Conservation (phyloP, 2,329 filamentous ascomycete genomes). For the Xylariaceae sp. region DNA sequence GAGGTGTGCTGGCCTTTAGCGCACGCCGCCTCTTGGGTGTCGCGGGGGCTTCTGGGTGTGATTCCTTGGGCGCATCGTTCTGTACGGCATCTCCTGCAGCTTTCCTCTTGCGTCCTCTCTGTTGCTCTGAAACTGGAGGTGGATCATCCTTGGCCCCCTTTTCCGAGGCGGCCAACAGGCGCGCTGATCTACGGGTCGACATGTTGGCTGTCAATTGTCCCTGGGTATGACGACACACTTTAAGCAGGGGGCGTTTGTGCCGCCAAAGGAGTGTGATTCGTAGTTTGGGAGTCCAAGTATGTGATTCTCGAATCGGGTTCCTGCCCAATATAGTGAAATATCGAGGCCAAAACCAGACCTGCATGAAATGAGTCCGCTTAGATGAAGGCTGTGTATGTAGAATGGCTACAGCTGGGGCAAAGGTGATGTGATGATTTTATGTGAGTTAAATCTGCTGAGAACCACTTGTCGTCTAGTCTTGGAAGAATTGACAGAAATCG, state of each 20-base stretch:
- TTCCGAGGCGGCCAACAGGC: conserved; percentile 25
- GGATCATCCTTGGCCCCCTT: conserved; percentile 14
- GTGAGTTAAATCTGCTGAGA: too few relatives aligned
- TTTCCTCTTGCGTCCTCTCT: conserved; percentile 33
- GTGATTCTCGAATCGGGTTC: background rate
- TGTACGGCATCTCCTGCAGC: conserved; percentile 6
- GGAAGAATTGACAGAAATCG: too few relatives aligned
- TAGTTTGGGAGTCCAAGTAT: background rate
- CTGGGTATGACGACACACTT: too few relatives aligned
- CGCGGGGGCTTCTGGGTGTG: conserved; percentile 18
- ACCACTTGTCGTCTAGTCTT: too few relatives aligned
- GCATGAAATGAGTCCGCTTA: background rate
- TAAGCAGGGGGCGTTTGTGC: too few relatives aligned
- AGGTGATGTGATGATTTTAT: too few relatives aligned
- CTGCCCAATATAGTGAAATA: background rate
- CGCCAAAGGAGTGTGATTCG: too few relatives aligned
- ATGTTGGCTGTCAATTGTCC: conserved; percentile 23
- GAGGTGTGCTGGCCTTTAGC: conserved; percentile 20
- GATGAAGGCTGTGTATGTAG: background rate
- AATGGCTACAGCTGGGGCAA: too few relatives aligned
- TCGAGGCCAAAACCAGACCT: background rate
- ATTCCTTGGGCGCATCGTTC: conserved; percentile 4
- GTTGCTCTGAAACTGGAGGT: conserved; percentile 19
- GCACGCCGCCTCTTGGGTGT: conserved; percentile 28
- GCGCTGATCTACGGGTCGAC: conserved; percentile 29